A percentile compares a stretch with the other conserved stretches of the same genome.
Evolutionary conservation across 768 basidiomycete genomes (phyloP).

Genomic region (Cyathus striatus): DNA sequence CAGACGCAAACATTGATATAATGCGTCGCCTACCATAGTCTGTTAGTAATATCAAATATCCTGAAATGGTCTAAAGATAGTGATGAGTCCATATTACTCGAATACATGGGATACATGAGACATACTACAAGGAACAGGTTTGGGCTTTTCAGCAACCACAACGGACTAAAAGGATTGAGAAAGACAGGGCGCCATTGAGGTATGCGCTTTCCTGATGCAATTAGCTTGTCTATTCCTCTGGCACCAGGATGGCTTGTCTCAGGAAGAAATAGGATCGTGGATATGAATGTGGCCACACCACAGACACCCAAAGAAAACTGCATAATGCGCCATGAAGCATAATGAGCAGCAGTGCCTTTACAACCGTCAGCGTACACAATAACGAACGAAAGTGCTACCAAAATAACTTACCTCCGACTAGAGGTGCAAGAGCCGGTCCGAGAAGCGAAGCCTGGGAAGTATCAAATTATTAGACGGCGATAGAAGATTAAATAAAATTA

Average conservation of each 20-base stretch:
- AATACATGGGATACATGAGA: slow-evolving; percentile 3
- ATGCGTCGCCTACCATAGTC: slow-evolving; percentile 33
- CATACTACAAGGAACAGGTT: slow-evolving; percentile 51
- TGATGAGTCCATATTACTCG: not conserved
- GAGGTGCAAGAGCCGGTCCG: slow-evolving; percentile 58
- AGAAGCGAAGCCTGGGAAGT: slow-evolving; percentile 42
- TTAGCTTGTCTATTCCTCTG: slow-evolving; percentile 45
- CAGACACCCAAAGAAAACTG: slow-evolving; percentile 40
- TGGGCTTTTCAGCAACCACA: slow-evolving; percentile 51
- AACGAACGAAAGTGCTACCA: not conserved
- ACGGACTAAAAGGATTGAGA: slow-evolving; percentile 53
- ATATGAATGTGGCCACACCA: slow-evolving; percentile 31
- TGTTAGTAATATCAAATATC: slow-evolving; percentile 23
- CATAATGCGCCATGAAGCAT: slow-evolving; percentile 62
- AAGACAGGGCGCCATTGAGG: slow-evolving; percentile 28
- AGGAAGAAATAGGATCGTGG: slow-evolving; percentile 45
- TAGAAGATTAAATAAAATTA: too few relatives aligned
- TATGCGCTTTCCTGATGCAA: slow-evolving; percentile 9
- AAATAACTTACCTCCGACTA: slow-evolving; percentile 40
- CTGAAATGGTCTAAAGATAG: slow-evolving; percentile 19
- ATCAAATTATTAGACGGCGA: too few relatives aligned
- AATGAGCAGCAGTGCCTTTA: slow-evolving; percentile 46
- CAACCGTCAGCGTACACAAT: not conserved
- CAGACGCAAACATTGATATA: not conserved
- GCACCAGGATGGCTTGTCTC: slow-evolving; percentile 63